Percentiles rank a stretch among this genome's conserved stretches.
phyloP scores from a whole-genome alignment of 495 filamentous ascomycete genomes.

The Xylona heveae region DNA sequence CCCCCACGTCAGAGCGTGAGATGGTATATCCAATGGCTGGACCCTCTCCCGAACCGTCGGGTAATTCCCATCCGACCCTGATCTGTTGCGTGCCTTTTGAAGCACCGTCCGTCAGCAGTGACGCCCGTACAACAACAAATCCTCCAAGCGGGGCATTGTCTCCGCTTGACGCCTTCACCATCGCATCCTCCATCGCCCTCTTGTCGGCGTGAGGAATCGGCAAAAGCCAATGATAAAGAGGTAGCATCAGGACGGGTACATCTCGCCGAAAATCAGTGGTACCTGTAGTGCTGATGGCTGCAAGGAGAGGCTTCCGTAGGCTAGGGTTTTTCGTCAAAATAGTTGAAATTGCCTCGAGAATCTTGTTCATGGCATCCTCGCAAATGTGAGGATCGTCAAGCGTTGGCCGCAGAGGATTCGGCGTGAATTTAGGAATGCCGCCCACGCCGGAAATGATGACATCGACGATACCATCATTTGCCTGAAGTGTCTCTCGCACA shows the following conservation, averaged over 20 bases:
- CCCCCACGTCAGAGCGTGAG: slow-evolving; percentile 1
- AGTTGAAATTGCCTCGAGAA: slow-evolving; percentile 22
- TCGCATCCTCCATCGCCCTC: slow-evolving; percentile 28
- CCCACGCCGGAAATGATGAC: slow-evolving; percentile 16
- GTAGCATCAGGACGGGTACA: slow-evolving; percentile 24
- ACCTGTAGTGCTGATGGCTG: slow-evolving; percentile 32
- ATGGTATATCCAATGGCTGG: slow-evolving; percentile 5
- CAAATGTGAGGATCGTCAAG: slow-evolving; percentile 37
- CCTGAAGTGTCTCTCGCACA: slow-evolving; percentile 11
- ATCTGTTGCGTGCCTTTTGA: neutral
- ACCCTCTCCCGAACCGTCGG: neutral
- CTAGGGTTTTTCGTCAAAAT: neutral
- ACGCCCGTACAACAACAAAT: slow-evolving; percentile 28
- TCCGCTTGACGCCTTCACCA: slow-evolving; percentile 9
- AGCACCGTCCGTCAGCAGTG: slow-evolving; percentile 15
- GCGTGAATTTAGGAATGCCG: slow-evolving; percentile 8
- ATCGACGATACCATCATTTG: slow-evolving; percentile 9
- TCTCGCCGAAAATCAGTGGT: slow-evolving; percentile 25
- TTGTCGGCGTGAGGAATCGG: slow-evolving; percentile 35
- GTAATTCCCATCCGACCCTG: neutral
- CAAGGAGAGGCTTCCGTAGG: slow-evolving; percentile 19
- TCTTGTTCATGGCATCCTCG: slow-evolving; percentile 21
- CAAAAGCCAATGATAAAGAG: slow-evolving; percentile 29
- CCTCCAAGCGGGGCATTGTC: slow-evolving; percentile 12
- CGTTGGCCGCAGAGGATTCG: slow-evolving; percentile 12